Conservation (phyloP, 352 stramenopile genomes). For the Phytophthora ohioensis region DNA sequence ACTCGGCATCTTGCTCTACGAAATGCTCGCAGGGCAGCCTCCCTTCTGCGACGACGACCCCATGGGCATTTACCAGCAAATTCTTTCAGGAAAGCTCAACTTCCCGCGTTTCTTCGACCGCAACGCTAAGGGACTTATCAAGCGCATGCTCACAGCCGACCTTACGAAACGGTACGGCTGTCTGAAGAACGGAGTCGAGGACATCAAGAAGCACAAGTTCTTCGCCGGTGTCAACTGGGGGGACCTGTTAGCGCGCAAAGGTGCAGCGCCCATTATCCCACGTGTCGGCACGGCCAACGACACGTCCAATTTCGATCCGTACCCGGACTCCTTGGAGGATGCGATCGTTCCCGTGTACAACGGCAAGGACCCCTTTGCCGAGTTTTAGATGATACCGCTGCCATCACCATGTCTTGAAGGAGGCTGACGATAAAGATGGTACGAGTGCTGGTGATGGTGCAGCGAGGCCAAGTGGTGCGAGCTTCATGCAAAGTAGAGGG, state of each 20-base stretch:
- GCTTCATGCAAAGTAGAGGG: slow-evolving; percentile 23
- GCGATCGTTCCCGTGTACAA: slow-evolving; percentile 93
- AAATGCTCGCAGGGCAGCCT: slow-evolving; percentile 97
- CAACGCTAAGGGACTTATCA: slow-evolving; percentile 96
- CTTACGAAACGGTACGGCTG: slow-evolving; percentile 98
- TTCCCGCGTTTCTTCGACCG: slow-evolving; percentile 96
- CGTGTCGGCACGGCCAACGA: slow-evolving; percentile 92
- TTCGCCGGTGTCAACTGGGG: slow-evolving; percentile 94
- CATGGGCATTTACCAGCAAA: slow-evolving; percentile 97
- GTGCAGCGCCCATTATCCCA: slow-evolving; percentile 94
- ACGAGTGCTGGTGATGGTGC: slow-evolving; percentile 16
- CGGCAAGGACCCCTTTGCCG: slow-evolving; percentile 92
- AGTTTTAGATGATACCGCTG: slow-evolving; percentile 81
- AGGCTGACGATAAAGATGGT: slow-evolving; percentile 13
- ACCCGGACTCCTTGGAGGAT: slow-evolving; percentile 94
- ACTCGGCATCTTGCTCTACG: slow-evolving; percentile 96
- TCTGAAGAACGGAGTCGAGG: slow-evolving; percentile 94
- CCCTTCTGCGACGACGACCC: slow-evolving; percentile 97
- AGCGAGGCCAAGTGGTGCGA: slow-evolving; percentile 19
- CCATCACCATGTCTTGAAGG: slow-evolving; percentile 20
- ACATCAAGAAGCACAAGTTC: slow-evolving; percentile 98
- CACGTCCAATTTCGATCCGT: slow-evolving; percentile 98
- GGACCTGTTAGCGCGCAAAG: slow-evolving; percentile 88
- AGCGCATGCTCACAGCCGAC: slow-evolving; percentile 95
- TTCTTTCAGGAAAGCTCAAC: slow-evolving; percentile 94